Percentiles rank a stretch among this genome's conserved stretches.
phyloP scores from a whole-genome alignment of 495 filamentous ascomycete species.

The Massariosphaeria phaeospora region DNA sequence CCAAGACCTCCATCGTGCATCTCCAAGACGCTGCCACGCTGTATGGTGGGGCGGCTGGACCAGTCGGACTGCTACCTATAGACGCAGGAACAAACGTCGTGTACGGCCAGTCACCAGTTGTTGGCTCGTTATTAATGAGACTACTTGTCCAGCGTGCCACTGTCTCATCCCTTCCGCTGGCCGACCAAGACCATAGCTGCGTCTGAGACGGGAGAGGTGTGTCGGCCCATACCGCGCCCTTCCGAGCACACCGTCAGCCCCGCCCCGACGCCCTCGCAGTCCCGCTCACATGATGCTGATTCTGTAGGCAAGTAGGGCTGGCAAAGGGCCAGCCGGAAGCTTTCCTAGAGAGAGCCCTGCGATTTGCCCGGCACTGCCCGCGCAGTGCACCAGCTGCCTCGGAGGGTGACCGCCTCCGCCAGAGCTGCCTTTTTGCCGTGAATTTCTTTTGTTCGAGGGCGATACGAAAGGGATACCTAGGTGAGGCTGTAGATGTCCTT shows the following conservation, averaged over 20 bases:
- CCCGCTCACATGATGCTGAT: too few relatives aligned
- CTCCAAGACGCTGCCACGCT: background rate
- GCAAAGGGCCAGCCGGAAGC: background rate
- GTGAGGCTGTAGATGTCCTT: background rate
- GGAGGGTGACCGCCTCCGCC: background rate
- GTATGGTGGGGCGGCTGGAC: background rate
- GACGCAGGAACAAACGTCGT: conserved; percentile 21
- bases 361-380: conserved; percentile 16
- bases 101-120: background rate
- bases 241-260: background rate
- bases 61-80: conserved; percentile 1
- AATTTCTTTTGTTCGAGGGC: conserved; percentile 4
- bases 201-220: conserved; percentile 9
- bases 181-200: background rate
- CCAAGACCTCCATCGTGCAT: background rate
- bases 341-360: conserved; percentile 5
- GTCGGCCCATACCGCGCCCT: conserved; percentile 12
- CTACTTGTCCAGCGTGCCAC: conserved; percentile 8
- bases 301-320: too few relatives aligned
- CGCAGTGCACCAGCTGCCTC: background rate
- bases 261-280: conserved; percentile 12
- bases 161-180: conserved; percentile 15
- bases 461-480: background rate
- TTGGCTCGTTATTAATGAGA: background rate
- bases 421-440: background rate